Percentiles rank a stretch among this genome's conserved stretches.
Evolutionary conservation across 257 asterid genomes (phyloP).

Genomic region (Solanum infundibuliforme): DNA sequence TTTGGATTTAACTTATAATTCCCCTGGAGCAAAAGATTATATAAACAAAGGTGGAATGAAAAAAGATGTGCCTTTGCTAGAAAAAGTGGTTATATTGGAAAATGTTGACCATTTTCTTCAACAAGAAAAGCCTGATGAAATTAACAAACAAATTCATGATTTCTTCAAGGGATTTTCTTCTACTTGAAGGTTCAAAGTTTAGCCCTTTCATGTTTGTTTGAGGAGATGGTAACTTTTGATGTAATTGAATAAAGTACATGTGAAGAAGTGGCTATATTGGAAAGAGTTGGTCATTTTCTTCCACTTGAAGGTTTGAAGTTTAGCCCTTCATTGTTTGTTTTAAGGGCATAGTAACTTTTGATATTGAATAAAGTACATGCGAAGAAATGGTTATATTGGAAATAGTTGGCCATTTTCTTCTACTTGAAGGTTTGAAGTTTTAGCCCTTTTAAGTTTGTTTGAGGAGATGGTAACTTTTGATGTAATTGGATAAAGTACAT

Average conservation of each 20-base stretch:
- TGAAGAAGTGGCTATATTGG: slow-evolving; percentile 17
- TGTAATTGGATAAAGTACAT: not conserved
- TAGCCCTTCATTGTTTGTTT: not conserved
- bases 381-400: slow-evolving; percentile 19
- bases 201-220: not conserved
- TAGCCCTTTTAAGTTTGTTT: not conserved
- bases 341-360: not conserved
- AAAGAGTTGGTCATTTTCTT: slow-evolving; percentile 27
- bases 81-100: slow-evolving; percentile 27
- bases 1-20: slow-evolving; percentile 19
- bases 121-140: slow-evolving; percentile 22
- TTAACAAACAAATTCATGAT: slow-evolving; percentile 18
- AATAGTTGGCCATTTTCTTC: slow-evolving; percentile 24
- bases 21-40: slow-evolving; percentile 31
- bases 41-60: slow-evolving; percentile 19
- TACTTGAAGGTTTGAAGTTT: not conserved
- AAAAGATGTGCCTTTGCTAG: slow-evolving; percentile 22
- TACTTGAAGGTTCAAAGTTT: not conserved
- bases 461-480: rapidly evolving
- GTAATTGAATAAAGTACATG: not conserved
- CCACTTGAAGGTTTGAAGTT: not conserved
- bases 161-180: slow-evolving; percentile 9
- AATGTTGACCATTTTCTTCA: slow-evolving; percentile 31
- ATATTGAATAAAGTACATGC: not conserved
- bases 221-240: not conserved